A percentile compares a stretch with the other conserved stretches of the same genome.
phyloP scores from a whole-genome alignment of 2,329 filamentous ascomycete species.

The Acrocalymma vagum region DNA sequence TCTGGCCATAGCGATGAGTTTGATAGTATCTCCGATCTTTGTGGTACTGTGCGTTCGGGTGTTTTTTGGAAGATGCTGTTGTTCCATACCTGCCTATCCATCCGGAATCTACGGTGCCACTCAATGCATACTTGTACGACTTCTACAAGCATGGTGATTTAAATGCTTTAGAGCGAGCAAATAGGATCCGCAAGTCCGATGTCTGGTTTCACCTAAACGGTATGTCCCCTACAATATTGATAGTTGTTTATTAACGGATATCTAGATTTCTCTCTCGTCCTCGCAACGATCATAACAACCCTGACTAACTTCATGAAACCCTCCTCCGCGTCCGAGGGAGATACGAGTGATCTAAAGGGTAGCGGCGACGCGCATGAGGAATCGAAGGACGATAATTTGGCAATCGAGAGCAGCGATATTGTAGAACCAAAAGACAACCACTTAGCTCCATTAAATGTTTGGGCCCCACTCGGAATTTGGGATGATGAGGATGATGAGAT shows the following conservation, averaged over 20 bases:
- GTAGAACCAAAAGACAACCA: too few relatives aligned
- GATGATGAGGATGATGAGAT: slow-evolving; percentile 34
- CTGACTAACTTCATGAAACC: slow-evolving; percentile 66
- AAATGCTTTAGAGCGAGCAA: slow-evolving; percentile 67
- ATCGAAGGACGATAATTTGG: slow-evolving; percentile 50
- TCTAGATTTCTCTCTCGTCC: slow-evolving; percentile 69
- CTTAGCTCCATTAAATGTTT: too few relatives aligned
- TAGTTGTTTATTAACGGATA: too few relatives aligned
- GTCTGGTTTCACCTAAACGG: slow-evolving; percentile 78
- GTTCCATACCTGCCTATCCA: slow-evolving; percentile 73
- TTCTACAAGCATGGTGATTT: slow-evolving; percentile 79
- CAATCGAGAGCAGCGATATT: slow-evolving; percentile 37
- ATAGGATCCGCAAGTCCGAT: slow-evolving; percentile 71
- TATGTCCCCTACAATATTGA: too few relatives aligned
- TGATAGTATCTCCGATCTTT: slow-evolving; percentile 71
- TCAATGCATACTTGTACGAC: slow-evolving; percentile 76
- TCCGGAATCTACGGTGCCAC: slow-evolving; percentile 60
- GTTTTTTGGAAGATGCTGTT: slow-evolving; percentile 79
- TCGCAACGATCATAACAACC: slow-evolving; percentile 76
- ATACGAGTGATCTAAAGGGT: slow-evolving; percentile 62
- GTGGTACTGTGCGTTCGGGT: slow-evolving; percentile 68
- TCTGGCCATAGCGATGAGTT: slow-evolving; percentile 74
- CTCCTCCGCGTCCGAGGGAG: slow-evolving; percentile 53
- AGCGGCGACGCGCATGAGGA: slow-evolving; percentile 61
- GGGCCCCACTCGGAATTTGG: slow-evolving; percentile 32